phyloP scores from a whole-genome alignment of 2,329 filamentous ascomycete species.

The Cryphonectria naterciae region DNA sequence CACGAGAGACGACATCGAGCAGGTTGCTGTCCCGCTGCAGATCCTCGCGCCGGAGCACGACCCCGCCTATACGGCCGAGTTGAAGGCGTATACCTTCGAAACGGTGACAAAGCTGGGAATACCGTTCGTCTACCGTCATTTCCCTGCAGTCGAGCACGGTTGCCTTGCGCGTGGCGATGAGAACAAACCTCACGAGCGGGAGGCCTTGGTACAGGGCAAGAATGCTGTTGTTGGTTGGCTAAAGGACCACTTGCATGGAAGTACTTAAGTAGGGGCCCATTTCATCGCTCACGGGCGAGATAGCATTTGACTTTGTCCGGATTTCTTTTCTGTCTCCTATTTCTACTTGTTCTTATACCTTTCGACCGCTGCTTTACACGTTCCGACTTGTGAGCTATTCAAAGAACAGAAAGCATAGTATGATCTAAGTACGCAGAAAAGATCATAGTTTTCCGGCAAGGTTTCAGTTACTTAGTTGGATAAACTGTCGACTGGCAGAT shows the following conservation, averaged over 20 bases:
- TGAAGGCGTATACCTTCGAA: conserved; percentile 49
- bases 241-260: conserved; percentile 26
- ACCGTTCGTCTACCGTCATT: conserved; percentile 55
- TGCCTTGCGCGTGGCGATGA: conserved; percentile 49
- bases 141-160: conserved; percentile 53
- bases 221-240: conserved; percentile 52
- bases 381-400: background rate
- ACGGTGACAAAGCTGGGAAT: conserved; percentile 44
- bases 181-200: conserved; percentile 43
- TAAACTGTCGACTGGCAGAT: too few relatives aligned
- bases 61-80: conserved; percentile 44
- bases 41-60: conserved; percentile 44
- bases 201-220: conserved; percentile 52
- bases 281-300: background rate
- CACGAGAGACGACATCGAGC: background rate
- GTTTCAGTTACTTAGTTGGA: too few relatives aligned
- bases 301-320: too few relatives aligned
- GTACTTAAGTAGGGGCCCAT: background rate
- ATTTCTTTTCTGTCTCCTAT: too few relatives aligned
- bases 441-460: too few relatives aligned
- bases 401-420: too few relatives aligned
- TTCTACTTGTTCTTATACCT: too few relatives aligned
- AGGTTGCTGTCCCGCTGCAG: background rate
- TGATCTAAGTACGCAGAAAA: too few relatives aligned
- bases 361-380: background rate